Evolutionary conservation across 164 flowering plant species (phyloP).

Genomic region (Magnolia changhungtana): DNA sequence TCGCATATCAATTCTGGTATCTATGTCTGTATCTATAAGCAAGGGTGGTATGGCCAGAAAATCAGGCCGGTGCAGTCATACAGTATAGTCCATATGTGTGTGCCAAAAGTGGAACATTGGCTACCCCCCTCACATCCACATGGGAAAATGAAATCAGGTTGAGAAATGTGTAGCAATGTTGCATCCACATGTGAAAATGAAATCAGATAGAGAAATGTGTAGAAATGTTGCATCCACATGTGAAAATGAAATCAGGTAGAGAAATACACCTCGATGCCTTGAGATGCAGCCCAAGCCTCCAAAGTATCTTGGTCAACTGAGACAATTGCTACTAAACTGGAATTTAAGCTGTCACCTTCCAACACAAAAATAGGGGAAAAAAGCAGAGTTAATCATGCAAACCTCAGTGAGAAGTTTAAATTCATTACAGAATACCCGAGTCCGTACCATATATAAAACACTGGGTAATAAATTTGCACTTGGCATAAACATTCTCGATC

Average conservation of each 20-base stretch:
- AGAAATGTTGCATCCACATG: background rate
- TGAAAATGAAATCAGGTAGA: background rate
- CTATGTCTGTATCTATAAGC: background rate
- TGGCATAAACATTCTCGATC: slow-evolving; percentile 91
- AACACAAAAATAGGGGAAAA: background rate
- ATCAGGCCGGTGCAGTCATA: background rate
- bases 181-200: background rate
- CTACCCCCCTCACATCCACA: background rate
- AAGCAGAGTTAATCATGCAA: background rate
- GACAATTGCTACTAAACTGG: slow-evolving; percentile 78
- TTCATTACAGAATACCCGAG: background rate
- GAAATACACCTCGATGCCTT: slow-evolving; percentile 63
- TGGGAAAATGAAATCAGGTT: background rate
- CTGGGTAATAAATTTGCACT: slow-evolving; percentile 83
- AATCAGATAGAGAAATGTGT: background rate
- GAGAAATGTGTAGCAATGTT: background rate
- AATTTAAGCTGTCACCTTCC: slow-evolving; percentile 88
- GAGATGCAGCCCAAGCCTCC: slow-evolving; percentile 74
- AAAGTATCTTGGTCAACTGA: slow-evolving; percentile 68
- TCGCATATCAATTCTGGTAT: no score
- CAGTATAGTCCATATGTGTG: no score
- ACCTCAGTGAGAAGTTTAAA: background rate
- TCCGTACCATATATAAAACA: slow-evolving; percentile 88
- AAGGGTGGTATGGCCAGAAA: background rate
- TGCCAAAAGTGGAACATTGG: no score